Percentiles rank a stretch among this genome's conserved stretches.
Evolutionary conservation across 768 basidiomycete genomes (phyloP).

Genomic region (Calvatia gigantea): DNA sequence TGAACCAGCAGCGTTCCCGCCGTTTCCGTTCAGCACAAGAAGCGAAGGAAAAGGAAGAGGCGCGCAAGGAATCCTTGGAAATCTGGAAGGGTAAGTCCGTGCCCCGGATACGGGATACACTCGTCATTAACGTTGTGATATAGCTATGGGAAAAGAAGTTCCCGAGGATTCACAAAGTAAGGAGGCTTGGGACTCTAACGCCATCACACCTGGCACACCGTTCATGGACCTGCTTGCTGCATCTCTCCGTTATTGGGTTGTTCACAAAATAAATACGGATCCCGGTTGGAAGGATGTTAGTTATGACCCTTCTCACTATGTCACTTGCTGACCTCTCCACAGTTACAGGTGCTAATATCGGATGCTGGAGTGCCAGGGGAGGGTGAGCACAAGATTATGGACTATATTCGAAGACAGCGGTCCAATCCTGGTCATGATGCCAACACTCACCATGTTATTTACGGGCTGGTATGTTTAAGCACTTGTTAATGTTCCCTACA

Average conservation of each 20-base stretch:
- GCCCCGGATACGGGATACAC: not conserved
- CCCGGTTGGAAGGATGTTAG: conserved; percentile 92
- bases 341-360: conserved; percentile 96
- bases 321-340: conserved; percentile 3
- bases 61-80: conserved; percentile 74
- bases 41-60: conserved; percentile 90
- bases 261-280: conserved; percentile 90
- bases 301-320: conserved; percentile 10
- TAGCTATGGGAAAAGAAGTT: conserved; percentile 90
- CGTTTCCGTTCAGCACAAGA: conserved; percentile 96
- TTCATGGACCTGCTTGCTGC: conserved; percentile 93
- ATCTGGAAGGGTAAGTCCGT: conserved; percentile 73
- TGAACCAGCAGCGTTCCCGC: conserved; percentile 98
- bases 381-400: conserved; percentile 99
- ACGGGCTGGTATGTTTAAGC: conserved; percentile 74
- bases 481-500: conserved; percentile 3
- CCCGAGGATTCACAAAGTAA: conserved; percentile 81
- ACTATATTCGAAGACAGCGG: conserved; percentile 90
- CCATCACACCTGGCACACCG: conserved; percentile 97
- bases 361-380: conserved; percentile 97
- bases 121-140: not conserved
- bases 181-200: conserved; percentile 95
- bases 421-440: conserved; percentile 87
- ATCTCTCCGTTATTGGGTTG: conserved; percentile 94
- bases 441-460: conserved; percentile 95